These are phyloP conservation scores for Corylus americana DNA, from an alignment of 306 rosid genomes.

Conservation along the genomic window DNA sequence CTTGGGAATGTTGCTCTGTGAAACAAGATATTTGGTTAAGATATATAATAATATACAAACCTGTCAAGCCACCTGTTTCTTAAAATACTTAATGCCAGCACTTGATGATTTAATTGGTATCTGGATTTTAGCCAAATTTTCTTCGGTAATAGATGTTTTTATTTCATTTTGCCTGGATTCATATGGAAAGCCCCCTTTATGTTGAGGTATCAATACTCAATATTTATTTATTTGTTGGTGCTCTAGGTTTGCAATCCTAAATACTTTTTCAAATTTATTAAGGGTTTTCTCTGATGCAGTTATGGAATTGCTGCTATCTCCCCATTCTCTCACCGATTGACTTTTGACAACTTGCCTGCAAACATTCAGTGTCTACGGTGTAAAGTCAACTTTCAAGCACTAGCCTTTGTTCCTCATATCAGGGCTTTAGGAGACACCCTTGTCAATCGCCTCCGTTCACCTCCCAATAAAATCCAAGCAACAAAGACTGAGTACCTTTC, in stretches of 20 bases:
- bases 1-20: neutral
- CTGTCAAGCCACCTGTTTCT: too few relatives aligned
- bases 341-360: constrained; percentile 85
- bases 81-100: neutral
- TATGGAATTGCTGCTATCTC: constrained; percentile 89
- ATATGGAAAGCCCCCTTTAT: neutral
- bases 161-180: neutral
- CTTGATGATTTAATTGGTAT: neutral
- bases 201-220: too few relatives aligned
- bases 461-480: constrained; percentile 42
- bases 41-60: neutral
- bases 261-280: constrained; percentile 13
- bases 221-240: too few relatives aligned
- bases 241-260: neutral
- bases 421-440: constrained; percentile 85
- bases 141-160: neutral
- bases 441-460: constrained; percentile 67
- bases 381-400: constrained; percentile 93
- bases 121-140: neutral
- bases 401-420: constrained; percentile 83
- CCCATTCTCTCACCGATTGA: constrained; percentile 93
- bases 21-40: neutral
- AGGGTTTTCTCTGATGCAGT: constrained; percentile 37
- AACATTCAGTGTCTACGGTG: constrained; percentile 83
- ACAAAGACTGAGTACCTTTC: constrained; percentile 42